phyloP scores from a whole-genome alignment of 163 green algal genomes.

The Dunaliella salina region DNA sequence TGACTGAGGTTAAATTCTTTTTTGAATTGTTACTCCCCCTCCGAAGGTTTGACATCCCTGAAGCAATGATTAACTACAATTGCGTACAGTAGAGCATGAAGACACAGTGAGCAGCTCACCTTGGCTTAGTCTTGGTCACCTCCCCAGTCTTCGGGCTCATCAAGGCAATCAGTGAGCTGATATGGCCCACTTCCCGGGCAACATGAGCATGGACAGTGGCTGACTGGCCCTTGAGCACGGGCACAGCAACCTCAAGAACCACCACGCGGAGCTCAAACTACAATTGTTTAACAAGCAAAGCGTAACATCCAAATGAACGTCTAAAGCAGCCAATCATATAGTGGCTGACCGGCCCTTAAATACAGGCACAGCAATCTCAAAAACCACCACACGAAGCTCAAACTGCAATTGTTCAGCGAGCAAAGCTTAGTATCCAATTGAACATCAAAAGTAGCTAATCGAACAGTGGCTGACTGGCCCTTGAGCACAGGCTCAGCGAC shows the following conservation, averaged over 20 bases:
- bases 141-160: conserved; percentile 75
- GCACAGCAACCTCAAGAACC: conserved; percentile 63
- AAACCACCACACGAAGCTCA: conserved; percentile 63
- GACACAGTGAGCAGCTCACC: background rate
- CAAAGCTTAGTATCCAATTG: no score
- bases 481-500: conserved; percentile 47
- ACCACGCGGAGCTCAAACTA: conserved; percentile 63
- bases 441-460: no score
- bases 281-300: no score
- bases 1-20: no score
- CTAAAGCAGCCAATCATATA: no score
- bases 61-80: no score
- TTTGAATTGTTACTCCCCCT: no score
- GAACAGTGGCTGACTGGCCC: conserved; percentile 65
- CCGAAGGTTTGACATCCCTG: no score
- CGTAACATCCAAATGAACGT: no score
- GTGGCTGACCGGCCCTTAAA: conserved; percentile 51
- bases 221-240: conserved; percentile 50
- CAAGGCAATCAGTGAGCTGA: conserved; percentile 65
- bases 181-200: conserved; percentile 61
- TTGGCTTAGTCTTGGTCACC: conserved; percentile 45
- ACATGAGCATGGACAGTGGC: conserved; percentile 81
- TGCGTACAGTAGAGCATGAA: no score
- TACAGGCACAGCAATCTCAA: conserved; percentile 58
- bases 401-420: no score